Evolutionary conservation across 2,329 filamentous ascomycete genomes (phyloP).

Genomic region (Rugonectria rugulosa): DNA sequence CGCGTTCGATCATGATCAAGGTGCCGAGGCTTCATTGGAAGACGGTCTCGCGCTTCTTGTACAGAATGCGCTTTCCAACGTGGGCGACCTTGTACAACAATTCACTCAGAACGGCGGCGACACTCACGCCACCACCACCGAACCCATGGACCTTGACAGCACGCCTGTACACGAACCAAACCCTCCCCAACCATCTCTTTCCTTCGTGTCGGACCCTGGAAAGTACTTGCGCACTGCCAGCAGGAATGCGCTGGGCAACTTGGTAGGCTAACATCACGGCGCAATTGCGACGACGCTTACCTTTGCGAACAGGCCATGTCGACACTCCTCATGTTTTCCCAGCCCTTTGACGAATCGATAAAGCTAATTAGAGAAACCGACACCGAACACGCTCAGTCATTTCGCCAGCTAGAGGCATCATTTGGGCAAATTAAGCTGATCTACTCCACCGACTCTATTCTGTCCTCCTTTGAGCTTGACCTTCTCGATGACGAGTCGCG

Average conservation of each 20-base stretch:
- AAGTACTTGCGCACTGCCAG: conserved; percentile 49
- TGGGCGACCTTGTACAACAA: conserved; percentile 47
- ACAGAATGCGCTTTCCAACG: conserved; percentile 51
- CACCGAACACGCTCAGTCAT: conserved; percentile 45
- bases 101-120: conserved; percentile 39
- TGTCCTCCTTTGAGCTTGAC: conserved; percentile 46
- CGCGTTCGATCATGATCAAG: conserved; percentile 30
- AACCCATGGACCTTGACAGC: conserved; percentile 47
- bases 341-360: conserved; percentile 47
- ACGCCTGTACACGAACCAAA: conserved; percentile 38
- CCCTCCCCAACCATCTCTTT: conserved; percentile 36
- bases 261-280: conserved; percentile 44
- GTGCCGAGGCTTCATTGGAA: conserved; percentile 42
- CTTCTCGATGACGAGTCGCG: conserved; percentile 43
- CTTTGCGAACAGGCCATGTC: conserved; percentile 45
- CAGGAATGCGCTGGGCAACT: conserved; percentile 49
- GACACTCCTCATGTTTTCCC: conserved; percentile 48
- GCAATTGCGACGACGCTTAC: conserved; percentile 22
- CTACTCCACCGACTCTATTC: conserved; percentile 43
- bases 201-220: conserved; percentile 47
- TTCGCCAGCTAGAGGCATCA: conserved; percentile 41
- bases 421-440: conserved; percentile 46
- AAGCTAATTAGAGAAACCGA: conserved; percentile 43
- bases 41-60: conserved; percentile 49
- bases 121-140: conserved; percentile 35